Evolutionary conservation across 2,329 filamentous ascomycete species (phyloP).

Genomic region (Botryotinia narcissicola): DNA sequence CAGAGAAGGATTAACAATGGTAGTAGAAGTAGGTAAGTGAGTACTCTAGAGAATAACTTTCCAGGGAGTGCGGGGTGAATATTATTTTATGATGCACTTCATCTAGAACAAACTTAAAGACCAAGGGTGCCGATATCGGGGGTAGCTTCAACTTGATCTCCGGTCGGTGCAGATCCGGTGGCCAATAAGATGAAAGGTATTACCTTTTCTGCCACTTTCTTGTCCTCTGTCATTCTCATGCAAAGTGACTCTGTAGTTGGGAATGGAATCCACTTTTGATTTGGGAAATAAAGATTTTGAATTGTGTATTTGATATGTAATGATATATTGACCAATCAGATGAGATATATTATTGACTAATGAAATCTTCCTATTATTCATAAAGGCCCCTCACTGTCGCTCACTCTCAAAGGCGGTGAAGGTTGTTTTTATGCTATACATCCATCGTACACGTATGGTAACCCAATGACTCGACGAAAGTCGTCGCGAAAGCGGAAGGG

Average conservation of each 20-base stretch:
- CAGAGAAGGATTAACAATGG: not conserved
- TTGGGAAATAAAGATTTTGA: not conserved
- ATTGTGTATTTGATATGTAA: too few relatives aligned
- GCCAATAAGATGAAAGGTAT: not conserved
- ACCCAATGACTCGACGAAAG: not conserved
- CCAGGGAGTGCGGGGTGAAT: conserved; percentile 13
- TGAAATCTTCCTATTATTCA: not conserved
- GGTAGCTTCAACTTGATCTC: not conserved
- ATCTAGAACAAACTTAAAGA: conserved; percentile 16
- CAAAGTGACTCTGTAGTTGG: not conserved
- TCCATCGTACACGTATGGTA: not conserved
- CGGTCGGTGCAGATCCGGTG: not conserved
- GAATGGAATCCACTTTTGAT: not conserved
- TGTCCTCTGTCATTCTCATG: not conserved
- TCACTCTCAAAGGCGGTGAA: not conserved
- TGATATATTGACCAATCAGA: not conserved
- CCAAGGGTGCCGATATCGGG: conserved; percentile 20
- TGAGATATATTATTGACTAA: not conserved
- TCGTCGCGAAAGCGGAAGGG: not conserved
- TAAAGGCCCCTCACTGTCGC: not conserved
- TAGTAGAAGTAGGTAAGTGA: not conserved
- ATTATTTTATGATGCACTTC: conserved; percentile 18
- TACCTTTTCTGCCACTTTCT: conserved; percentile 4
- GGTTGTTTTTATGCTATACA: not conserved
- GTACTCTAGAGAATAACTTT: not conserved